phyloP scores from a whole-genome alignment of 768 basidiomycete species.

The Boletus speciosus region DNA sequence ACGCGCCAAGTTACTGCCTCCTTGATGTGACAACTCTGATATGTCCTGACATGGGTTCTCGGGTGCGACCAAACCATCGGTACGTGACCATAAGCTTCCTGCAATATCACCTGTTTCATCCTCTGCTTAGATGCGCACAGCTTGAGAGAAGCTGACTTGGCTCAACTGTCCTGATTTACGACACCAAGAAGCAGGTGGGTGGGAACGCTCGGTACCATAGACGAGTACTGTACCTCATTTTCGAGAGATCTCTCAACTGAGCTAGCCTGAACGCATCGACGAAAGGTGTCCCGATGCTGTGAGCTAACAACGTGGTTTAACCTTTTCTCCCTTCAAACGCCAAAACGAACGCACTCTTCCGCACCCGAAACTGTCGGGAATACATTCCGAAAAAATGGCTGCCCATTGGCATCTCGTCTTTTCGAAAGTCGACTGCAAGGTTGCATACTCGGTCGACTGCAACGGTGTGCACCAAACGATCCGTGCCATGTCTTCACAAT shows the following conservation, averaged over 20 bases:
- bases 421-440: neutral
- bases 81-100: conserved; percentile 12
- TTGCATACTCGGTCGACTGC: neutral
- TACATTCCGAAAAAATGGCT: neutral
- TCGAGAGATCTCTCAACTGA: neutral
- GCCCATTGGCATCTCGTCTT: neutral
- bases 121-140: conserved; percentile 3
- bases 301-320: conserved; percentile 23
- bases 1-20: conserved; percentile 1
- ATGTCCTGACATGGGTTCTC: conserved; percentile 14
- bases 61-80: conserved; percentile 2
- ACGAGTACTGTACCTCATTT: neutral
- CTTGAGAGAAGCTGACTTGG: conserved; percentile 9
- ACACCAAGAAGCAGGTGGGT: conserved; percentile 10
- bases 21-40: conserved; percentile 18
- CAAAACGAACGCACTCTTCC: neutral
- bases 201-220: neutral
- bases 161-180: conserved; percentile 10
- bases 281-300: neutral
- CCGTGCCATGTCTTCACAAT: neutral
- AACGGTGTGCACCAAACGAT: neutral
- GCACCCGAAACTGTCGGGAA: neutral
- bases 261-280: neutral
- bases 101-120: conserved; percentile 20
- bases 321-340: conserved; percentile 9